phyloP scores from a whole-genome alignment of 441 rosid species.

The Croton setiger region DNA sequence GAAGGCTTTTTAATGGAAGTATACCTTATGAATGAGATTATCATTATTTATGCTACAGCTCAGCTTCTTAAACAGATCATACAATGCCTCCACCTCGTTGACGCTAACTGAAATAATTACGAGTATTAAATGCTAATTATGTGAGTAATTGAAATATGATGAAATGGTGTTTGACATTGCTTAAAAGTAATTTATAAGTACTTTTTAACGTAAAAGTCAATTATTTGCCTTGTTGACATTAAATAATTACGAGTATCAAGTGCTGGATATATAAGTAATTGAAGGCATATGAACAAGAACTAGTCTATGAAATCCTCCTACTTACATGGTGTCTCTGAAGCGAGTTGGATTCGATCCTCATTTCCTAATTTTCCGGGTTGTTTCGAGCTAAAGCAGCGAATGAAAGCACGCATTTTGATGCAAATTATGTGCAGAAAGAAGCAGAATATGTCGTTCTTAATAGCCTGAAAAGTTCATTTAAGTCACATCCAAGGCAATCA shows the following conservation, averaged over 20 bases:
- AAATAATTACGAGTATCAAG: too few relatives aligned
- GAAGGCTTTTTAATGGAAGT: slow-evolving; percentile 16
- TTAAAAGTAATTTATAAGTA: too few relatives aligned
- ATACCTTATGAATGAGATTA: slow-evolving; percentile 59
- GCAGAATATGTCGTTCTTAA: neutral
- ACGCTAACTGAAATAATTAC: slow-evolving; percentile 42
- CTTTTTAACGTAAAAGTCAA: too few relatives aligned
- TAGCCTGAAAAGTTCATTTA: slow-evolving; percentile 6
- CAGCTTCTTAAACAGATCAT: slow-evolving; percentile 62
- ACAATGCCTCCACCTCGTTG: slow-evolving; percentile 67
- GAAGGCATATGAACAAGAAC: neutral
- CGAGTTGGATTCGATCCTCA: slow-evolving; percentile 44
- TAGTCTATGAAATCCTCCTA: slow-evolving; percentile 14
- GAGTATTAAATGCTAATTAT: slow-evolving; percentile 7
- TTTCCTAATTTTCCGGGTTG: slow-evolving; percentile 19
- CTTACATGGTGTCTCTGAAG: slow-evolving; percentile 68
- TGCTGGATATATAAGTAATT: too few relatives aligned
- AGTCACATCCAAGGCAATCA: slow-evolving; percentile 21
- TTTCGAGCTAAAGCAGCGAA: slow-evolving; percentile 45
- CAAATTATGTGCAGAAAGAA: neutral
- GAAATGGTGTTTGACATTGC: too few relatives aligned
- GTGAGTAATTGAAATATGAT: neutral
- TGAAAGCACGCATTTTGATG: slow-evolving; percentile 39
- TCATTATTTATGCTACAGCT: slow-evolving; percentile 51
- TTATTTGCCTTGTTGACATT: too few relatives aligned